phyloP scores from a whole-genome alignment of 2,329 filamentous ascomycete genomes.

The Colletotrichum theobromicola region DNA sequence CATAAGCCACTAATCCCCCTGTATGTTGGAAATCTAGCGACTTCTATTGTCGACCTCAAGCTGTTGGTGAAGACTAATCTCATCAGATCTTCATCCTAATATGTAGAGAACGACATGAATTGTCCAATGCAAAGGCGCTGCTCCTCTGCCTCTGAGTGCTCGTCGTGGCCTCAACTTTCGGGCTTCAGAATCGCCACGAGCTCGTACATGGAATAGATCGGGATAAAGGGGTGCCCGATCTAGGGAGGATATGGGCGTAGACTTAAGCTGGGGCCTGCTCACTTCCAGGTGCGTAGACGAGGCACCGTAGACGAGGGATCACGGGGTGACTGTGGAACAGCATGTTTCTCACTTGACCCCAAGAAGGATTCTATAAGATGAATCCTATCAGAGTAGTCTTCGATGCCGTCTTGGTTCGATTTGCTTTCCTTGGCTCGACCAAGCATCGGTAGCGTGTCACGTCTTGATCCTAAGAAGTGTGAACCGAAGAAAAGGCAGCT shows the following conservation, averaged over 20 bases:
- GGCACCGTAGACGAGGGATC: neutral
- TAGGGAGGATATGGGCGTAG: neutral
- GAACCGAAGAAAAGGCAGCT: neutral
- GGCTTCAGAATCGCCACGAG: neutral
- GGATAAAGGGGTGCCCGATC: too few species aligned
- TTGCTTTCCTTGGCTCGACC: neutral
- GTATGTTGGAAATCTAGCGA: neutral
- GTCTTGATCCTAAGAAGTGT: neutral
- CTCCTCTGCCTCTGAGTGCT: too few species aligned
- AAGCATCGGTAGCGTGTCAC: neutral
- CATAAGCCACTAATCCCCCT: neutral
- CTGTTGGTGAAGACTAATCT: neutral
- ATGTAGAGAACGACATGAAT: too few species aligned
- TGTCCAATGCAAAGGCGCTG: too few species aligned
- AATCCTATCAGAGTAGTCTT: neutral
- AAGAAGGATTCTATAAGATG: neutral
- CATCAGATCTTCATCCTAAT: too few species aligned
- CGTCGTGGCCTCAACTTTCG: neutral
- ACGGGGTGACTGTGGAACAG: neutral
- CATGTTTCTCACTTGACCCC: neutral
- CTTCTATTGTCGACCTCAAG: neutral
- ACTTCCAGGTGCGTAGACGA: neutral
- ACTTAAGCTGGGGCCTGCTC: rapidly evolving
- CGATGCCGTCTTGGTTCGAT: neutral
- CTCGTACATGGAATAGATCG: neutral